Evolutionary conservation across 2,329 filamentous ascomycete genomes (phyloP), one percentile per base, ranked within the genome.

Genomic region (Akanthomyces uredinophilus): DNA sequence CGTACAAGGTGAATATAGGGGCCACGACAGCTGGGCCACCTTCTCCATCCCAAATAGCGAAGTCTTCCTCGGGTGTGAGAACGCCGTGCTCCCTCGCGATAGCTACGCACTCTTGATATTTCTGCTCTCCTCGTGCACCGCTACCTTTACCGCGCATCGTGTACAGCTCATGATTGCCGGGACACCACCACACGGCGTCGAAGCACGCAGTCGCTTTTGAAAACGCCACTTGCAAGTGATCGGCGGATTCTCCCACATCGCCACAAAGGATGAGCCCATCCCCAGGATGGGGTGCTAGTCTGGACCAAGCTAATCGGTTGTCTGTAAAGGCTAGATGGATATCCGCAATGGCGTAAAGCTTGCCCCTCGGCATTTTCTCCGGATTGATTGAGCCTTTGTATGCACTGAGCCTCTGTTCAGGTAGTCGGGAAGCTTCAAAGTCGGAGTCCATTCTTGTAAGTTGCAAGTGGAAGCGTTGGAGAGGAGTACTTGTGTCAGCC

Each of bases 111-210:
- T 81, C 77, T 63, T 77, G 71, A 71, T 85, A 86, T 68, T 85
- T 85, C 53, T 71, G 74, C 67, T 81, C 79, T 61, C 83, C 83
- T 5, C 77, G 70, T 3, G 69, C 61, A 66, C 66, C 39, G 71
- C 67, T 20, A 68, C 64, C 41, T 20, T 29, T 44, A 8, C 68
- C 64, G 27, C 76, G 74, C 59, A 83, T 68, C 1, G 80, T 82
- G 69, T 85, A 86, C 11, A 86, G 76, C 72, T 85, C 82, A 66
- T 85, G 82, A 68, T 85, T 85, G 5, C 83, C 83, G 0, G 82
- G 82, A 8, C 79, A 78, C 83, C 83, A 85, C 67, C 78, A 84
- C 29, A 84, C 81, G 22, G 68, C 64, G 7, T 64, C 65, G 65
- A 76, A 76, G 49, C 68, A 67, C 46, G 64, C 64, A 22, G 66